Base-by-base conservation (phyloP, 2,329 filamentous ascomycete genomes). In the Penicillium sp. region DNA sequence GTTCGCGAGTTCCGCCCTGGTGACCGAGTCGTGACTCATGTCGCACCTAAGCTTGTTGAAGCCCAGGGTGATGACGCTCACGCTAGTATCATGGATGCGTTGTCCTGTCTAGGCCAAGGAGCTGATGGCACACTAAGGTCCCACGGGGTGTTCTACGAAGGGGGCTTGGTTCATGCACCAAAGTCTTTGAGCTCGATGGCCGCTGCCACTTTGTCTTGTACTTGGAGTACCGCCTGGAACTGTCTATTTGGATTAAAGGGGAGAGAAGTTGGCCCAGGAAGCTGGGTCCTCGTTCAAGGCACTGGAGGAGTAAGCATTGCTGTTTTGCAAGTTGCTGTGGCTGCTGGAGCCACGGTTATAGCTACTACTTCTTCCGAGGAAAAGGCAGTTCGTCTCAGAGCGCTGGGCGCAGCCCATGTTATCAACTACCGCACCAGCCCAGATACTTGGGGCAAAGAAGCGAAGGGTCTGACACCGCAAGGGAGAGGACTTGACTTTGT, bases 341-440 rank as follows among this genome's bases (percentile, higher is more conserved):
- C 82, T 0, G 80, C 78, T 0, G 83, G 82, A 24, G 82, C 82
- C 0, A 77, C 67, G 7, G 83, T 86, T 53, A 82, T 86, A 48
- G 81, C 83, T 0, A 86, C 83, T 0, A 85, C 82, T 0, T 83
- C 80, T 0, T 78, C 77, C 0, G 64, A 69, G 0, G 71, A 74
- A 6, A 85, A 85, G 67, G 77, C 70, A 2, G 74, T 79, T 31
- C 64, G 67, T 19, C 73, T 85, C 21, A 81, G 80, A 69, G 71
- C 76, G 59, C 71, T 82, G 13, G 83, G 83, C 43, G 82, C 81
- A 2, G 76, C 82, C 61, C 76, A 84, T 59, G 75, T 85, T 42
- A 74, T 86, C 66, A 84, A 85, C 72, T 85, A 86, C 73, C 73
- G 75, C 26, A 73, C 67, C 0, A 75, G 71, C 2, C 71, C 21